A percentile compares a stretch with the other conserved stretches of the same genome.
These are phyloP conservation scores for Zymoseptoria pseudotritici DNA, from an alignment of 2,329 filamentous ascomycete genomes.

Conservation along the genomic window DNA sequence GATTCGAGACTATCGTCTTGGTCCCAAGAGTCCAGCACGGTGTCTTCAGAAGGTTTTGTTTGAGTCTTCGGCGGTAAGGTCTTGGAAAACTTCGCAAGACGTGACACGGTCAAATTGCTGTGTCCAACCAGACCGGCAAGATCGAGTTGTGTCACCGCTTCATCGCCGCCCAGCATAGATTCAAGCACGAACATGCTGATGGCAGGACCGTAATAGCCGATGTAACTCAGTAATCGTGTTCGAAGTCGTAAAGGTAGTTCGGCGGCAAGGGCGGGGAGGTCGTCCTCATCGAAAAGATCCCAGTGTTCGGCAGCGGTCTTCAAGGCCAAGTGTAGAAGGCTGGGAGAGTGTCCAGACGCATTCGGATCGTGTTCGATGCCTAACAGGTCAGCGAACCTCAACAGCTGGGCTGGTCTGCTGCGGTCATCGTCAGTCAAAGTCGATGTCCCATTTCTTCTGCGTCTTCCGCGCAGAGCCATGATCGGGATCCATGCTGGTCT, in stretches of 20 bases:
- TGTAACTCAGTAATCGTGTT: conserved; percentile 48
- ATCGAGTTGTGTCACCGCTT: conserved; percentile 46
- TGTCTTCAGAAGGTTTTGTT: background rate
- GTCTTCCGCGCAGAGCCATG: conserved; percentile 13
- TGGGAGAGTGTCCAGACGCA: conserved; percentile 20
- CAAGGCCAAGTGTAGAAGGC: conserved; percentile 45
- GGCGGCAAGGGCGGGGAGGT: conserved; percentile 46
- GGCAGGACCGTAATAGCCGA: conserved; percentile 44
- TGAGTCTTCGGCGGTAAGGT: conserved; percentile 24
- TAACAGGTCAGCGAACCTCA: conserved; percentile 20
- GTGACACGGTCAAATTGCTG: conserved; percentile 38
- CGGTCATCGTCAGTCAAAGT: conserved; percentile 16
- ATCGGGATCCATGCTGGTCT: conserved; percentile 22
- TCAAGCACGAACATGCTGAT: conserved; percentile 41
- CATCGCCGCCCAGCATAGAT: conserved; percentile 43
- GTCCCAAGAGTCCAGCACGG: conserved; percentile 42
- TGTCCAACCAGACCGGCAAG: conserved; percentile 44
- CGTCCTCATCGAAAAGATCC: conserved; percentile 50
- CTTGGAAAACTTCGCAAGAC: conserved; percentile 37
- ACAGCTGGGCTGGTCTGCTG: conserved; percentile 19
- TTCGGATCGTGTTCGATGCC: conserved; percentile 5
- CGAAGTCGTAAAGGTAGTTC: conserved; percentile 47
- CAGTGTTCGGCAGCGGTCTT: conserved; percentile 51
- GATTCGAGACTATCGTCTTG: conserved; percentile 28
- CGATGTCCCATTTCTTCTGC: conserved; percentile 7